These are phyloP conservation scores for Penstemon davidsonii DNA, from an alignment of 257 asterid species.

Conservation along the genomic window DNA sequence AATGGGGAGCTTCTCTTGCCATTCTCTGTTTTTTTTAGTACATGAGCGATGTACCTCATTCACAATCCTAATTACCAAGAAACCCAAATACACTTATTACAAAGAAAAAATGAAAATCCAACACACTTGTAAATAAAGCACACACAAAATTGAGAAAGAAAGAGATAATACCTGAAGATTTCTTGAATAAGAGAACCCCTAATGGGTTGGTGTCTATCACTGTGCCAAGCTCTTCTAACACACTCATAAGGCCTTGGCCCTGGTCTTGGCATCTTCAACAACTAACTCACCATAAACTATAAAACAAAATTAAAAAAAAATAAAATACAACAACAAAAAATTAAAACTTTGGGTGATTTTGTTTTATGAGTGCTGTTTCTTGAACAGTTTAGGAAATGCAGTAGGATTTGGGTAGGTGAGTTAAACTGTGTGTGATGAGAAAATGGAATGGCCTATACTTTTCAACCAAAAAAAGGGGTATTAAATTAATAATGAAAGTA, in stretches of 20 bases:
- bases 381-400: constrained; percentile 20
- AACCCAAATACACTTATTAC: constrained; percentile 17
- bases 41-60: constrained; percentile 67
- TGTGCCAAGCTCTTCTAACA: constrained; percentile 97
- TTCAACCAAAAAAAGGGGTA: too few relatives aligned
- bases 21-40: constrained; percentile 82
- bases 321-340: background rate
- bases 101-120: background rate
- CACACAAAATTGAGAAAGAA: background rate
- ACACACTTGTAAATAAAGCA: background rate
- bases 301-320: background rate
- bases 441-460: background rate
- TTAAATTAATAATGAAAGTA: too few relatives aligned
- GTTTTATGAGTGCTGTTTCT: background rate
- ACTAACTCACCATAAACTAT: background rate
- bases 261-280: constrained; percentile 77
- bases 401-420: constrained; percentile 11
- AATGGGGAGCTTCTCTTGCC: constrained; percentile 93
- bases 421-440: constrained; percentile 8
- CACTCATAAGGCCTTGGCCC: constrained; percentile 96
- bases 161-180: constrained; percentile 65
- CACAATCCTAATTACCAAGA: constrained; percentile 53
- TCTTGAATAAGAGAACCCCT: constrained; percentile 94
- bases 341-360: background rate
- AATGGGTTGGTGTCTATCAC: constrained; percentile 82